Conservation (phyloP, 768 basidiomycete species). For the Chalciporus pseudorubinellus region DNA sequence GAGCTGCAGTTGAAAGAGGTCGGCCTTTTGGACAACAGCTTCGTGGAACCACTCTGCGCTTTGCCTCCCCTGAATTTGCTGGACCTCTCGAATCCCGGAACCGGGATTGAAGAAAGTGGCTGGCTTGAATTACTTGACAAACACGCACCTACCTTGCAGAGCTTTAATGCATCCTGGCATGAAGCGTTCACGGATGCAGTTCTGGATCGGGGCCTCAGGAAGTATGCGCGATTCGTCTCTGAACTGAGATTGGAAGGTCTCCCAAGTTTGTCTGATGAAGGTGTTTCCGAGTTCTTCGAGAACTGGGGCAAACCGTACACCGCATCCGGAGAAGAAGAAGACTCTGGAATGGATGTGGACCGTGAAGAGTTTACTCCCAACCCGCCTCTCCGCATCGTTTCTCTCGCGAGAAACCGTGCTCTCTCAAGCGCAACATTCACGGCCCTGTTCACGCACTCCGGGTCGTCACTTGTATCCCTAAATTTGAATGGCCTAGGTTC, state of each 20-base stretch:
- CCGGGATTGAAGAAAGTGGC: constrained; percentile 54
- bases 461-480: constrained; percentile 52
- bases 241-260: constrained; percentile 56
- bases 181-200: constrained; percentile 56
- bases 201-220: constrained; percentile 57
- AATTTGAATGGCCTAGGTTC: constrained; percentile 79
- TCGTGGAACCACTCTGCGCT: constrained; percentile 49
- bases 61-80: constrained; percentile 48
- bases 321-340: constrained; percentile 8
- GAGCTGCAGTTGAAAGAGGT: constrained; percentile 79
- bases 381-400: constrained; percentile 48
- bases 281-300: constrained; percentile 67
- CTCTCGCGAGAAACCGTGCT: constrained; percentile 61
- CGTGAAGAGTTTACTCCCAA: constrained; percentile 28
- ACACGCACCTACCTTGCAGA: constrained; percentile 54
- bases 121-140: constrained; percentile 52
- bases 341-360: constrained; percentile 23
- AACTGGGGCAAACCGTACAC: constrained; percentile 40
- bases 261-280: constrained; percentile 64
- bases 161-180: constrained; percentile 74
- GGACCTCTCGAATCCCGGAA: constrained; percentile 64
- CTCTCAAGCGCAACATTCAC: constrained; percentile 53
- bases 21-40: constrained; percentile 65
- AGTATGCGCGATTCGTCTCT: constrained; percentile 45
- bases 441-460: constrained; percentile 69